Conservation (phyloP, 164 flowering plant genomes). For the Echeveria elegans region DNA sequence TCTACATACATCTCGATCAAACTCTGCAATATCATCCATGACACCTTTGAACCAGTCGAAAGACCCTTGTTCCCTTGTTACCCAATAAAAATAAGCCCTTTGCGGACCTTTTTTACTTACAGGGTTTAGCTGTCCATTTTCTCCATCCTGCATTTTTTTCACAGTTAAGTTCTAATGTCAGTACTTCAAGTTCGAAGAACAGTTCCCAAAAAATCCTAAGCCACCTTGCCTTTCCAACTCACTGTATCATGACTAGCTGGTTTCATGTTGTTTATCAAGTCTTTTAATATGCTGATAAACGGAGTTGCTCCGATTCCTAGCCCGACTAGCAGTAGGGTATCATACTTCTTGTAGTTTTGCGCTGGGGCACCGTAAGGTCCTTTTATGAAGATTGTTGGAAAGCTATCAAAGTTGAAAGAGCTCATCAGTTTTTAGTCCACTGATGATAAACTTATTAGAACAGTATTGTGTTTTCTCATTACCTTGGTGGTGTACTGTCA, state of each 20-base stretch:
- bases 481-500: constrained; percentile 28
- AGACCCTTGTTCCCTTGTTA: constrained; percentile 87
- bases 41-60: constrained; percentile 99
- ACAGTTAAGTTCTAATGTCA: neutral
- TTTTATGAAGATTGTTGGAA: constrained; percentile 61
- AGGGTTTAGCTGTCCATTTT: neutral
- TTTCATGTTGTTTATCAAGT: constrained; percentile 55
- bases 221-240: constrained; percentile 18
- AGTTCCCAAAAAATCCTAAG: neutral
- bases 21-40: constrained; percentile 84
- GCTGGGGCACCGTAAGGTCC: constrained; percentile 98
- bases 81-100: constrained; percentile 94
- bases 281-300: constrained; percentile 82
- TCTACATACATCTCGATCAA: constrained; percentile 46
- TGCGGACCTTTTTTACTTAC: constrained; percentile 33
- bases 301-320: constrained; percentile 98
- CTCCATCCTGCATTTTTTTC: constrained; percentile 27
- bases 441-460: neutral
- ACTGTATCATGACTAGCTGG: constrained; percentile 14
- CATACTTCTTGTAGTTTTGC: constrained; percentile 69
- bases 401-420: constrained; percentile 25
- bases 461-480: constrained; percentile 7
- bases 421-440: neutral
- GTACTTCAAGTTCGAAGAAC: neutral
- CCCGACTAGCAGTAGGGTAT: constrained; percentile 77